A percentile compares a stretch with the other conserved stretches of the same genome.
These are phyloP conservation scores for Oryza punctata DNA, from an alignment of 176 grass and related monocot genomes.

Conservation along the genomic window DNA sequence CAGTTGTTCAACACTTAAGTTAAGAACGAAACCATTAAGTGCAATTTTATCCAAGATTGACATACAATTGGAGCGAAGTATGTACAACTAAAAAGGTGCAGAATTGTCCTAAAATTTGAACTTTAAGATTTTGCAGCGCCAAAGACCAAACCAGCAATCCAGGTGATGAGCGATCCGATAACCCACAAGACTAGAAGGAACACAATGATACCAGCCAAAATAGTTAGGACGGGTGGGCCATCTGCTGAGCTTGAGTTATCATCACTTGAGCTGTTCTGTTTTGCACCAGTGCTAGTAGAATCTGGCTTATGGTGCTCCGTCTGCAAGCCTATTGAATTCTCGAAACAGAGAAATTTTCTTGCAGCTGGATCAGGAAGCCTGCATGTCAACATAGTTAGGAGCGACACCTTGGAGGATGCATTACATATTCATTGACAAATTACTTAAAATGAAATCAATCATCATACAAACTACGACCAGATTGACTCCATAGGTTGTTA, in stretches of 20 bases:
- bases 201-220: conserved; percentile 60
- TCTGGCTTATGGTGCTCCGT: conserved; percentile 9
- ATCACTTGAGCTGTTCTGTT: conserved; percentile 27
- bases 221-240: conserved; percentile 63
- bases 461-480: neutral
- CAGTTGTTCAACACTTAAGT: neutral
- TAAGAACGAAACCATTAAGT: neutral
- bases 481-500: neutral
- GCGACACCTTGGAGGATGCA: neutral
- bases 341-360: conserved; percentile 26
- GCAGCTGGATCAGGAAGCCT: neutral
- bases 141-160: conserved; percentile 60
- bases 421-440: neutral
- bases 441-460: neutral
- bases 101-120: neutral
- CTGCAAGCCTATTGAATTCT: conserved; percentile 25
- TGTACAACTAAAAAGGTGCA: conserved; percentile 26
- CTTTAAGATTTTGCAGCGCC: conserved; percentile 57
- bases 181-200: conserved; percentile 69
- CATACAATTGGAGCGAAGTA: neutral
- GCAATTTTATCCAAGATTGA: neutral
- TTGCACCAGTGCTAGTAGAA: conserved; percentile 10
- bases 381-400: conserved; percentile 17
- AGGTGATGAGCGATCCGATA: conserved; percentile 60
- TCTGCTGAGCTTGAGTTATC: conserved; percentile 35